Conservation (phyloP, 805 yeast species). For the Yamadazyma ubonensis region DNA sequence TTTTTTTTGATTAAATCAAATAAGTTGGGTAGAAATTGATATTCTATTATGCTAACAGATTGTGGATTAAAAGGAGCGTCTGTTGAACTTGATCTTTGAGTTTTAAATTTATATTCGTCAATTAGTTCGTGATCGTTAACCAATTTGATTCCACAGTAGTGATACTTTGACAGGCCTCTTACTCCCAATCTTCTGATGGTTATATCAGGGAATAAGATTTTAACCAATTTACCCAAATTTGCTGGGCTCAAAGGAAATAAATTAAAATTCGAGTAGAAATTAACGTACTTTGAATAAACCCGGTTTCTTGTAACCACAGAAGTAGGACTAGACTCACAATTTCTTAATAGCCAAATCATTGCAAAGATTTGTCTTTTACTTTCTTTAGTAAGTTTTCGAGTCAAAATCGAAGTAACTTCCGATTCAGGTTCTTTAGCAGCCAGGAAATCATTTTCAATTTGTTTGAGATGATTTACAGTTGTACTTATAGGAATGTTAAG, state of each 20-base stretch:
- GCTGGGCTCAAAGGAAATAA: conserved; percentile 72
- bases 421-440: background rate
- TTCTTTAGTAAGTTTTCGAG: conserved; percentile 36
- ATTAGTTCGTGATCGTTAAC: conserved; percentile 8
- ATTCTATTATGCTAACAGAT: conserved; percentile 13
- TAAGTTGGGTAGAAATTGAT: conserved; percentile 31
- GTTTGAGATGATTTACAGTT: conserved; percentile 44
- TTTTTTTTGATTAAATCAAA: conserved; percentile 22
- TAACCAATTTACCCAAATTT: conserved; percentile 72
- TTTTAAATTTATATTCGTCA: conserved; percentile 6
- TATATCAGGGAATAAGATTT: conserved; percentile 61
- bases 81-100: background rate
- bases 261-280: conserved; percentile 36
- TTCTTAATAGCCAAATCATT: conserved; percentile 72
- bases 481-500: conserved; percentile 39
- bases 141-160: conserved; percentile 67
- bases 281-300: conserved; percentile 42
- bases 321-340: conserved; percentile 52
- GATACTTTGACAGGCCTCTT: conserved; percentile 80
- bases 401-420: conserved; percentile 8
- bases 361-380: conserved; percentile 77
- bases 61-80: conserved; percentile 5
- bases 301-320: conserved; percentile 45
- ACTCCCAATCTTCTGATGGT: conserved; percentile 78
- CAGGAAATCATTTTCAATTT: conserved; percentile 31